A percentile compares a stretch with the other conserved stretches of the same genome.
These are phyloP conservation scores for Fraxinus excelsior DNA, from an alignment of 257 asterid species.

Conservation along the genomic window DNA sequence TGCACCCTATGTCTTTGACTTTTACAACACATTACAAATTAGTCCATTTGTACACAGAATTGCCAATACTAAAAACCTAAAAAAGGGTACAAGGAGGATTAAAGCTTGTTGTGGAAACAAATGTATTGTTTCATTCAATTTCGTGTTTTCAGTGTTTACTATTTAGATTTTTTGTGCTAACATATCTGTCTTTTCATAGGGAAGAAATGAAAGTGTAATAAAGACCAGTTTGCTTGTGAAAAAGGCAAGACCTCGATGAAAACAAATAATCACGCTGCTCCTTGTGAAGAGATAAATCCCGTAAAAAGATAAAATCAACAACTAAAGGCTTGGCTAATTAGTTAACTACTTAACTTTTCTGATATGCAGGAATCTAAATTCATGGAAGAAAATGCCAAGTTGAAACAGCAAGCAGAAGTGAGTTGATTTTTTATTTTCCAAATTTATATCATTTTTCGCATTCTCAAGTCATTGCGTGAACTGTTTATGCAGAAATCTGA, in stretches of 20 bases:
- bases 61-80: too few species aligned
- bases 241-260: conserved; percentile 46
- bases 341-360: background rate
- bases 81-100: conserved; percentile 56
- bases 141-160: background rate
- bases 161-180: background rate
- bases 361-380: conserved; percentile 59
- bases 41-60: too few species aligned
- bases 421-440: background rate
- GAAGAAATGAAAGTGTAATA: conserved; percentile 51
- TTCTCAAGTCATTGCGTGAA: too few species aligned
- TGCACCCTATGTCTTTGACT: too few species aligned
- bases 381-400: conserved; percentile 49
- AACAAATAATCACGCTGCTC: background rate
- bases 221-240: conserved; percentile 44
- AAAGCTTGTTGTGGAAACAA: conserved; percentile 47
- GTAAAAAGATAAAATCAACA: too few species aligned
- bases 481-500: conserved; percentile 23
- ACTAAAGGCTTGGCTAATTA: too few species aligned
- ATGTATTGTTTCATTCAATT: conserved; percentile 30
- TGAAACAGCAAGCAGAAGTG: conserved; percentile 51
- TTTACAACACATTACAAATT: too few species aligned
- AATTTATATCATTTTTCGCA: background rate
- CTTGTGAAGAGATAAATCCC: too few species aligned
- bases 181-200: conserved; percentile 9